Percentiles rank a stretch among this genome's conserved stretches.
These are phyloP conservation scores for Tetradesmus lagerheimii DNA, from an alignment of 139 green algal species.

Conservation along the genomic window DNA sequence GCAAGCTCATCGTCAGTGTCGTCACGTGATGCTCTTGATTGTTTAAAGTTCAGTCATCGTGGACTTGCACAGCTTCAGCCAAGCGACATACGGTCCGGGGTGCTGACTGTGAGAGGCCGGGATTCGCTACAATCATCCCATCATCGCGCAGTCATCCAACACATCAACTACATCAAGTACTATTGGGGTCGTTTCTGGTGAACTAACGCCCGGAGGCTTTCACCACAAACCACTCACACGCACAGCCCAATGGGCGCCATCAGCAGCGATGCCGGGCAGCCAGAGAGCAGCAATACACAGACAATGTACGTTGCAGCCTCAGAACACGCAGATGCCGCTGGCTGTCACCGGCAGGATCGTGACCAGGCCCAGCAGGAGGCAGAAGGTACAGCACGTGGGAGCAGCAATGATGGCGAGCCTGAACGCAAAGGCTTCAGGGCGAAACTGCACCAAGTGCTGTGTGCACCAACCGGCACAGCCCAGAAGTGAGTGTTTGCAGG, in stretches of 20 bases:
- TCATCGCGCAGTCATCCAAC: neutral
- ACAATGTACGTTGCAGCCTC: too few species aligned
- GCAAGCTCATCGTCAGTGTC: neutral
- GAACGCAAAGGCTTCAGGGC: neutral
- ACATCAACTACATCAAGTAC: too few species aligned
- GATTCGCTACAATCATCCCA: neutral
- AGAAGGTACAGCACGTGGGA: neutral
- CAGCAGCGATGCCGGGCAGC: constrained; percentile 13
- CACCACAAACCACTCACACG: neutral
- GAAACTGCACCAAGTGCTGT: neutral
- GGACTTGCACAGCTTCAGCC: neutral
- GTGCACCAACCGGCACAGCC: neutral
- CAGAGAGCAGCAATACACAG: neutral
- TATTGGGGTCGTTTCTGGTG: too few species aligned
- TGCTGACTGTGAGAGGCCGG: neutral
- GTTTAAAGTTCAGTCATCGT: too few species aligned
- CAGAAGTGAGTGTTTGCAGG: constrained; percentile 21
- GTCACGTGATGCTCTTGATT: too few species aligned
- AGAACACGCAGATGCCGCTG: neutral
- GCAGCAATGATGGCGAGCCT: neutral
- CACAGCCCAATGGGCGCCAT: neutral
- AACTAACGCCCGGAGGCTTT: neutral
- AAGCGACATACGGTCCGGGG: neutral
- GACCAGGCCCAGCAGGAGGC: neutral
- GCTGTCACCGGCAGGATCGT: neutral